phyloP scores from a whole-genome alignment of 2,329 filamentous ascomycete genomes.

The Pseudogymnoascus sp. region DNA sequence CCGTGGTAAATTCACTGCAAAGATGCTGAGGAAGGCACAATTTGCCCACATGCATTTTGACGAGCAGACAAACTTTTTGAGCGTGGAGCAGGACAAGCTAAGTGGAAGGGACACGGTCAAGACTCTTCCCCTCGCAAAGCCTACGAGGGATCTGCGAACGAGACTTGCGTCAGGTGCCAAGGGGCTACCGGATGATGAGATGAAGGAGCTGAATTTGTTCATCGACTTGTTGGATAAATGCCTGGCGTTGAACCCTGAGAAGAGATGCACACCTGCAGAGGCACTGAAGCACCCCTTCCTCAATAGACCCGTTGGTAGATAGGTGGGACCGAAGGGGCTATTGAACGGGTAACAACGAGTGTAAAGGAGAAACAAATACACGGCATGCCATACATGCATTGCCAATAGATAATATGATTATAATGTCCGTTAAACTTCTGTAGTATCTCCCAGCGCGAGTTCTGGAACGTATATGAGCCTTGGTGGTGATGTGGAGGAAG shows the following conservation, averaged over 20 bases:
- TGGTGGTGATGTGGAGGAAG: too few species aligned
- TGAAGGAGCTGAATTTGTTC: slow-evolving; percentile 73
- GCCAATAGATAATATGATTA: background rate
- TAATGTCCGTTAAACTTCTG: background rate
- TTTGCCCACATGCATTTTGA: slow-evolving; percentile 75
- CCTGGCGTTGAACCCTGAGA: slow-evolving; percentile 83
- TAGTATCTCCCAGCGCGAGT: background rate
- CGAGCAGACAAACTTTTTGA: slow-evolving; percentile 74
- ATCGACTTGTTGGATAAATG: slow-evolving; percentile 83
- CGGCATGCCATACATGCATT: background rate
- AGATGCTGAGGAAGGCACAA: slow-evolving; percentile 76
- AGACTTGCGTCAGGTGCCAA: slow-evolving; percentile 67
- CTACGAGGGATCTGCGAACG: slow-evolving; percentile 73
- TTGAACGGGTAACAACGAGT: background rate
- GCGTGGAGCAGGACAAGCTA: slow-evolving; percentile 77
- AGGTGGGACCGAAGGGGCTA: background rate
- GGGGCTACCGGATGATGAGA: slow-evolving; percentile 65
- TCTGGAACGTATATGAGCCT: background rate
- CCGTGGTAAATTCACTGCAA: slow-evolving; percentile 82
- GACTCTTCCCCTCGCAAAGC: slow-evolving; percentile 63
- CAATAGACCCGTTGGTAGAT: slow-evolving; percentile 16
- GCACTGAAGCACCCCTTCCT: slow-evolving; percentile 89
- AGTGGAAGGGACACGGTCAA: slow-evolving; percentile 70
- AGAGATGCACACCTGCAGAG: slow-evolving; percentile 77
- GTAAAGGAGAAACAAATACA: background rate